Base-by-base conservation (phyloP, 2,329 filamentous ascomycete genomes). In the Microdochium paspali region DNA sequence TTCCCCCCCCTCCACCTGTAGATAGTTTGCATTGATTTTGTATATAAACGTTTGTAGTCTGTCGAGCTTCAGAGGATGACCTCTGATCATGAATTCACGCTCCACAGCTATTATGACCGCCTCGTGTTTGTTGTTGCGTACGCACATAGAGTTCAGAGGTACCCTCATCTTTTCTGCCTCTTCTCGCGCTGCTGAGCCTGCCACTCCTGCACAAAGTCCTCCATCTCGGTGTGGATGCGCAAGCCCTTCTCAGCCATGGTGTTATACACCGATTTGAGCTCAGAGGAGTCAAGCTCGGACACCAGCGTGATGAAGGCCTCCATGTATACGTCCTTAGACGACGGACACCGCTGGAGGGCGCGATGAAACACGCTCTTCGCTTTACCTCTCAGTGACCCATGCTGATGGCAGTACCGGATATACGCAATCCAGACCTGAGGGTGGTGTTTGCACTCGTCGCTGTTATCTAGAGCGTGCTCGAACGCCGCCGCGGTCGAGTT, bases 401-500 rank as follows among this genome's bases (percentile, higher is more conserved):
- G 47, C 2, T 48, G 59, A 47, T 61, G 58, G 53, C 70, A 72
- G 58, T 77, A 75, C 7, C 66, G 67, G 21, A 79, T 61, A 50
- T 78, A 80, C 3, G 62, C 60, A 18, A 66, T 56, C 77, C 77
- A 81, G 4, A 80, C 52, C 5, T 62, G 60, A 1, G 65, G 56
- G 44, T 68, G 73, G 31, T 64, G 62, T 24, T 58, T 63, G 57
- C 69, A 67, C 10, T 7, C 3, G 12, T 53, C 53, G 3, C 67
- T 64, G 45, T 65, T 66, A 1, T 61, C 59, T 2, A 80, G 56
- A 1, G 76, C 73, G n/a, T 68, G 66, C 55, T 78, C 76, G 47
- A 79, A 77, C 0, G 73, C 75, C 1, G 70, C 67, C 32, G 67
- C 68, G 0, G 72, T 65, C 0, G 76, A 74, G 54, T 79, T 69